These are phyloP conservation scores for Trapa incisa DNA, from an alignment of 345 rosid genomes.

Conservation along the genomic window DNA sequence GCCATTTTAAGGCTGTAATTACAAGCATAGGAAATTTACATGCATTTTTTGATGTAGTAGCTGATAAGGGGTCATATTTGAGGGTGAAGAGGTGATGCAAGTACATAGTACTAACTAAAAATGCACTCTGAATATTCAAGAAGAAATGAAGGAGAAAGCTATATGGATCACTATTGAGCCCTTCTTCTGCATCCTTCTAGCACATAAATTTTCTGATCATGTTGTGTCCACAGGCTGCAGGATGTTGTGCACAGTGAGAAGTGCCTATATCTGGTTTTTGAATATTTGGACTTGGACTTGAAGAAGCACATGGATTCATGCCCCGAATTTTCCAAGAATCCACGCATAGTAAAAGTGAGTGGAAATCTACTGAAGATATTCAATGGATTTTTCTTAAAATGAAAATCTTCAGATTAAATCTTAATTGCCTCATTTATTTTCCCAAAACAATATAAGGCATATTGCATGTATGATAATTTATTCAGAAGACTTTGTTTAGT, in stretches of 20 bases:
- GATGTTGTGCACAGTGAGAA: constrained; percentile 98
- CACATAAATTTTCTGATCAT: neutral
- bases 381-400: neutral
- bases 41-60: neutral
- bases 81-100: neutral
- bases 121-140: neutral
- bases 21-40: neutral
- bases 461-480: neutral
- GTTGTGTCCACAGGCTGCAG: constrained; percentile 52
- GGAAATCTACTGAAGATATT: neutral
- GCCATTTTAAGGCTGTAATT: neutral
- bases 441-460: neutral
- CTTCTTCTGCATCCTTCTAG: too few relatives aligned
- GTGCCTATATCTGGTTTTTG: constrained; percentile 87
- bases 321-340: constrained; percentile 82
- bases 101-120: neutral
- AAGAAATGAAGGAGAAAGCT: too few relatives aligned
- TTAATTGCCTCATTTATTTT: neutral
- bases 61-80: neutral
- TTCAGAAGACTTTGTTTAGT: constrained; percentile 1
- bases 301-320: constrained; percentile 96
- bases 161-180: too few relatives aligned
- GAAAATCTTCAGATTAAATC: neutral
- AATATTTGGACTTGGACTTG: constrained; percentile 93
- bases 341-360: constrained; percentile 68